Conservation (phyloP, 164 flowering plant species). For the Magnolia sinica region DNA sequence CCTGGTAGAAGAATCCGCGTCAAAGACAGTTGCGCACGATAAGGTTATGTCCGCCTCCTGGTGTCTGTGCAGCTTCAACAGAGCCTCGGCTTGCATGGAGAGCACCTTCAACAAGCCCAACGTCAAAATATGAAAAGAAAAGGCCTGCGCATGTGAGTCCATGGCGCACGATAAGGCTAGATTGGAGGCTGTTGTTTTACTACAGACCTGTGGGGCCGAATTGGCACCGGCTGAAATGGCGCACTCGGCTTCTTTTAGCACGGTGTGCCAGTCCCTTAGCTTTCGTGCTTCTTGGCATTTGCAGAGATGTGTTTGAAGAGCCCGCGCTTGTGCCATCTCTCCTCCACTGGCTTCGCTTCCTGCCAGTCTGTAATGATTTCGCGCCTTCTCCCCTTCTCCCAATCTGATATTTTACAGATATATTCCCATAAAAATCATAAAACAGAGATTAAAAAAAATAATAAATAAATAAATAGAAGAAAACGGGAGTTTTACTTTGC, state of each 20-base stretch:
- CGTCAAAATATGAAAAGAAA: too few species aligned
- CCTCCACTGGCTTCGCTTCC: conserved; percentile 29
- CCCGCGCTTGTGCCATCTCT: conserved; percentile 42
- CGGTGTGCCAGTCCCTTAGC: conserved; percentile 44
- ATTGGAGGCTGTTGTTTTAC: background rate
- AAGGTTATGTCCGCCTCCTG: conserved; percentile 57
- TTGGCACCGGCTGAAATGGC: conserved; percentile 70
- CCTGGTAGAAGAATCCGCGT: conserved; percentile 34
- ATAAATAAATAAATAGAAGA: too few species aligned
- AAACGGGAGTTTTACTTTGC: too few species aligned
- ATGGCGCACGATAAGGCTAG: background rate
- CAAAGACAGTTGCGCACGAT: conserved; percentile 32
- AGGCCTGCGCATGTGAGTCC: background rate
- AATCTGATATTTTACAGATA: conserved; percentile 34
- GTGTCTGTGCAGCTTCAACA: conserved; percentile 58
- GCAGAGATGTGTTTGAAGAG: conserved; percentile 35
- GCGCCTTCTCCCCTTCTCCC: conserved; percentile 72
- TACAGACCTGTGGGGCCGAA: conserved; percentile 65
- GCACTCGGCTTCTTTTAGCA: conserved; percentile 45
- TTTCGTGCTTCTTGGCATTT: conserved; percentile 50
- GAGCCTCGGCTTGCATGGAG: conserved; percentile 73
- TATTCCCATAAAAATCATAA: background rate
- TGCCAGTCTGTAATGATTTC: conserved; percentile 51
- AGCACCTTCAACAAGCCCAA: conserved; percentile 32
- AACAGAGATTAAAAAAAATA: too few species aligned